Percentiles rank a stretch among this genome's conserved stretches.
Conservation (phyloP, 805 yeast species). For the Saccharomycopsis schoenii region DNA sequence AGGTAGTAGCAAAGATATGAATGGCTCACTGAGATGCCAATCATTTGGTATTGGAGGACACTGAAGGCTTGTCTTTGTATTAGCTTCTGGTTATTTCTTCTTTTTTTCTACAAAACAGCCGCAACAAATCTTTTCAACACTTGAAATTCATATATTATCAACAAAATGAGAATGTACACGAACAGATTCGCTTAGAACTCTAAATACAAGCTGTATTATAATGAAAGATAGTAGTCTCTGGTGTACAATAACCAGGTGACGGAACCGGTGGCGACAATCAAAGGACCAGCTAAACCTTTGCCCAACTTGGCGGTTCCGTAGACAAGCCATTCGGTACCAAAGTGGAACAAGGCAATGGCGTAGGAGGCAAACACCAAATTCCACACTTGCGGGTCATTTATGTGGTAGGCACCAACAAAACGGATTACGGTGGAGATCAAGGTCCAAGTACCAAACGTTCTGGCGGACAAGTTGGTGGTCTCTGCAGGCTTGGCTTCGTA, state of each 20-base stretch:
- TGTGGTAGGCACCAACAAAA: constrained; percentile 75
- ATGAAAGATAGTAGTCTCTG: constrained; percentile 45
- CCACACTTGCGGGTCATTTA: constrained; percentile 60
- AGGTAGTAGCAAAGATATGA: no score
- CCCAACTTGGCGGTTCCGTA: constrained; percentile 77
- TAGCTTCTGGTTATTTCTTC: no score
- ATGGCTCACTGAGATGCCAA: no score
- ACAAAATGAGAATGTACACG: no score
- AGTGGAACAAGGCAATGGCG: constrained; percentile 75
- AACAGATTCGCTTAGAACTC: no score
- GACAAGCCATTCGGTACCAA: constrained; percentile 70
- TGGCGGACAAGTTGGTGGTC: constrained; percentile 66
- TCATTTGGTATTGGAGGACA: no score
- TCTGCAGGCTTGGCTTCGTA: constrained; percentile 56
- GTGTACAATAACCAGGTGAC: constrained; percentile 74
- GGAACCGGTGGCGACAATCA: constrained; percentile 67
- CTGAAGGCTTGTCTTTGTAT: no score
- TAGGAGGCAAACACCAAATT: constrained; percentile 74
- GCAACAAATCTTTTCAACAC: no score
- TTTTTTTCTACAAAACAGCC: no score
- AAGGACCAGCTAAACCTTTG: constrained; percentile 83
- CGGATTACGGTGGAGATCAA: constrained; percentile 76
- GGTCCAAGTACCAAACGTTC: constrained; percentile 99
- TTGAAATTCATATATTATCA: no score
- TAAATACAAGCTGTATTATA: not conserved